Conservation (phyloP, 2,329 filamentous ascomycete species). For the Penicillium rolfsii region DNA sequence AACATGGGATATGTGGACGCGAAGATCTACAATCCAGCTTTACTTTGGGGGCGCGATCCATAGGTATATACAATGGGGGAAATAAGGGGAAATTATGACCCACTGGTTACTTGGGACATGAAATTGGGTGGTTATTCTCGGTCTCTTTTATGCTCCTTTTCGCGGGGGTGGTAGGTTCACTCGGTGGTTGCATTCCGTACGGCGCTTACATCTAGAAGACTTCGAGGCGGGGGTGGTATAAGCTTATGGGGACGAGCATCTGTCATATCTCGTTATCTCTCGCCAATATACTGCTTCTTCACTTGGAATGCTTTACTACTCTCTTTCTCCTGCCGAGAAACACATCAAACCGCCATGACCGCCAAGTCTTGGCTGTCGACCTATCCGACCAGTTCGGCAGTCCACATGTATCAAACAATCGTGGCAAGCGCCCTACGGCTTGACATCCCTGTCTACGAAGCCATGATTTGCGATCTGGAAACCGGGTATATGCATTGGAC, state of each 20-base stretch:
- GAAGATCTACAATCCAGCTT: neutral
- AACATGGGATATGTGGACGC: neutral
- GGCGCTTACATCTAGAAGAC: conserved; percentile 7
- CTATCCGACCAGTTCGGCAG: neutral
- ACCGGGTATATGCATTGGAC: neutral
- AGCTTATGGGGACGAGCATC: neutral
- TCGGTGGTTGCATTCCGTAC: conserved; percentile 4
- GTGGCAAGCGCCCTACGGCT: conserved; percentile 1
- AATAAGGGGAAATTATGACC: neutral
- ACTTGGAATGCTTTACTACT: neutral
- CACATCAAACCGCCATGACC: neutral
- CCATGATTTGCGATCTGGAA: neutral
- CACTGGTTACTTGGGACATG: neutral
- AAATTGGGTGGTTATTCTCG: neutral
- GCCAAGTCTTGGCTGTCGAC: neutral
- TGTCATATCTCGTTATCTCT: neutral
- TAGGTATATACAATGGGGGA: neutral
- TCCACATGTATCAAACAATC: neutral
- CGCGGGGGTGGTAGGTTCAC: neutral
- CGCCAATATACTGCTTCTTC: neutral
- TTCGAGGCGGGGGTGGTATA: neutral
- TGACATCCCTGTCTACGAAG: neutral
- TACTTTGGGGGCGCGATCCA: too few relatives aligned
- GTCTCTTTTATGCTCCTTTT: neutral
- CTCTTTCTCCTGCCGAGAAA: neutral